Conservation (phyloP, 2,329 filamentous ascomycete species). For the Sporothrix brunneoviolacea region DNA sequence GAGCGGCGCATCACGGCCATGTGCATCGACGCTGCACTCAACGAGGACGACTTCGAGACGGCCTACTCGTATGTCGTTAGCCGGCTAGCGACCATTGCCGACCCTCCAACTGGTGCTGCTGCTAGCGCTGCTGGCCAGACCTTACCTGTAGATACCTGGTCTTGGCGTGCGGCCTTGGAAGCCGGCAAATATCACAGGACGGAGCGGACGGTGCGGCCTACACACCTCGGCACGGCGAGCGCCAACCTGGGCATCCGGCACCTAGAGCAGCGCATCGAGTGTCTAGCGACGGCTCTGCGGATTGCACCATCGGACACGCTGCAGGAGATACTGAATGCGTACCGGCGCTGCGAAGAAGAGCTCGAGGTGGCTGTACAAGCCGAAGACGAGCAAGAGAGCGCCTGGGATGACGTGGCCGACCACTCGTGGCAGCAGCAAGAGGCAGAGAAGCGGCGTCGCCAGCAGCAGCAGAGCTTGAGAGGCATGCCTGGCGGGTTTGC, state of each 20-base stretch:
- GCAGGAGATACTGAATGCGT: conserved; percentile 68
- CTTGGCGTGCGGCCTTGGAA: conserved; percentile 71
- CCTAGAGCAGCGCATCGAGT: conserved; percentile 74
- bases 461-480: background rate
- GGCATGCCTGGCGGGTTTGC: conserved; percentile 49
- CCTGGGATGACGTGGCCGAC: conserved; percentile 63
- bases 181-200: conserved; percentile 67
- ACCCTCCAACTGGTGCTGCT: conserved; percentile 9
- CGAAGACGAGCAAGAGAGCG: conserved; percentile 62
- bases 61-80: conserved; percentile 79
- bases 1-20: conserved; percentile 68
- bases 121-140: conserved; percentile 8
- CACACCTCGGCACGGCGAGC: conserved; percentile 53
- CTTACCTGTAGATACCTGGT: conserved; percentile 50
- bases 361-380: conserved; percentile 59
- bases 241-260: conserved; percentile 60
- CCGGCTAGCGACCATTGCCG: conserved; percentile 44
- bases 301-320: conserved; percentile 64
- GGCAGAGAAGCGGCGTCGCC: background rate
- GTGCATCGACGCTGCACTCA: conserved; percentile 70
- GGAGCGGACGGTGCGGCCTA: conserved; percentile 45
- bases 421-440: conserved; percentile 40
- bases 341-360: conserved; percentile 72
- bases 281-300: conserved; percentile 66
- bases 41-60: conserved; percentile 76